Conservation (phyloP, 208 protist species). For the Leishmania lainsoni region DNA sequence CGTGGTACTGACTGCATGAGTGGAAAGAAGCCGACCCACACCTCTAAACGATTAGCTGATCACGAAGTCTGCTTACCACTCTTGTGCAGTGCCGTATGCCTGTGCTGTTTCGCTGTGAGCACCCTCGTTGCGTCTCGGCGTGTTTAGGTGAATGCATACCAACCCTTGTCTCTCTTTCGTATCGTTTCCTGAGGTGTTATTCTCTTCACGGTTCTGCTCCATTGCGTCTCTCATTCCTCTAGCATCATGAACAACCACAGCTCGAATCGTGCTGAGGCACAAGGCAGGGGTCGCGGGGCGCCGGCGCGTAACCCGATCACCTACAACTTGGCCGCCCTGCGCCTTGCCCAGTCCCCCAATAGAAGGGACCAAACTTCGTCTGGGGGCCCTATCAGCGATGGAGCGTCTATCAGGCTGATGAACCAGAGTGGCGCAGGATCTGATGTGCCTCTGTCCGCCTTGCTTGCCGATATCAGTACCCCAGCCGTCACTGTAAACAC, state of each 20-base stretch:
- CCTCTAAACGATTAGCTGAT: neutral
- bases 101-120: neutral
- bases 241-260: neutral
- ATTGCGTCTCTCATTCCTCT: neutral
- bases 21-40: neutral
- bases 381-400: neutral
- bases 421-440: neutral
- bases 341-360: constrained; percentile 20
- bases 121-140: neutral
- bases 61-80: neutral
- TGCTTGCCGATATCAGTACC: neutral
- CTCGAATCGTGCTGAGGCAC: neutral
- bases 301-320: constrained; percentile 24
- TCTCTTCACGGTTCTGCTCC: neutral
- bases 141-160: neutral
- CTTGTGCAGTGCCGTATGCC: neutral
- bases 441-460: constrained; percentile 9
- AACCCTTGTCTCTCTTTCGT: neutral
- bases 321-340: constrained; percentile 28
- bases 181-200: neutral
- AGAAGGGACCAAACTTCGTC: neutral
- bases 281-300: neutral
- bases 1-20: neutral
- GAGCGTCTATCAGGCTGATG: neutral
- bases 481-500: neutral